phyloP scores from a whole-genome alignment of 73 alveolate species.

The Paramecium tetraurelia region DNA sequence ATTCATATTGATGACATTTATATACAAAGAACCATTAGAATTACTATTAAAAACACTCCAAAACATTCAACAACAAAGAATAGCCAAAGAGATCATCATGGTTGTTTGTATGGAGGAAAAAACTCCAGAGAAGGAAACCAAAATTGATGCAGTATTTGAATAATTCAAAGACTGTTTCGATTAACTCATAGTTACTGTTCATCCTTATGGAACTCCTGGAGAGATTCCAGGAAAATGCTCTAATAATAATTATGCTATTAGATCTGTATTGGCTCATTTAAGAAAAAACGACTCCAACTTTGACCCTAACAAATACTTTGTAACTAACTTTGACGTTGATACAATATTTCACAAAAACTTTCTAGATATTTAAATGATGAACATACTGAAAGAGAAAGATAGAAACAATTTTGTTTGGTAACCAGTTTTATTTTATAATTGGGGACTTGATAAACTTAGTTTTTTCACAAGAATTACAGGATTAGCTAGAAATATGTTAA shows the following conservation, averaged over 20 bases:
- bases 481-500: conserved; percentile 57
- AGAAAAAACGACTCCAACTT: not conserved
- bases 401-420: conserved; percentile 55
- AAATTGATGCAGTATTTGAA: not conserved
- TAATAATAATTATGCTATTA: conserved; percentile 44
- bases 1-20: conserved; percentile 61
- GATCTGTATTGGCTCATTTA: not conserved
- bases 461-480: conserved; percentile 64
- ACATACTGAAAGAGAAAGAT: not conserved
- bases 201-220: conserved; percentile 57
- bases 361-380: not conserved
- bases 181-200: conserved; percentile 48
- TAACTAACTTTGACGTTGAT: conserved; percentile 62
- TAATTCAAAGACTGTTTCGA: not conserved
- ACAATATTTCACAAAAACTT: conserved; percentile 52
- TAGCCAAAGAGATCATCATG: conserved; percentile 54
- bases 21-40: conserved; percentile 63
- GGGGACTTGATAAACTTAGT: conserved; percentile 52
- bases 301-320: not conserved
- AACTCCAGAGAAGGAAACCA: conserved; percentile 47
- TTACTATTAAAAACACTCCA: not conserved
- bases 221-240: conserved; percentile 71
- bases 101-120: conserved; percentile 61
- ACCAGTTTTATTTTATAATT: conserved; percentile 59
- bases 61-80: not conserved